Evolutionary conservation across 2,329 filamentous ascomycete species (phyloP), one percentile per base, ranked within the genome.

Genomic region (Neospermospora avenae): DNA sequence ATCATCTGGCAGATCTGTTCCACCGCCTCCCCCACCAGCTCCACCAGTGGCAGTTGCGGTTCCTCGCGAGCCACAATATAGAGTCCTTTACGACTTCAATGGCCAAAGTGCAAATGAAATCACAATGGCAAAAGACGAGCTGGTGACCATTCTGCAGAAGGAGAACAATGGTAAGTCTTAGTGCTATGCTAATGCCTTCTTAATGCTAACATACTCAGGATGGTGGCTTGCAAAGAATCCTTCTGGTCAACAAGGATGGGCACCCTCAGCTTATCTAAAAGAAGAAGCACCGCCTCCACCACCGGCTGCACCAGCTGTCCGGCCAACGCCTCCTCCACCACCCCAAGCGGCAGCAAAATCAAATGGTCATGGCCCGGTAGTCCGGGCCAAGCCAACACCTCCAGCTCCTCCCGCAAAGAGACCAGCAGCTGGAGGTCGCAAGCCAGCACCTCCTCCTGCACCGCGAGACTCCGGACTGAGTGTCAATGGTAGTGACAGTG

Each of bases 181-280:
- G 18, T 51, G 11, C 28, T 22, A 22, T 16, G 8, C 28, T 14
- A 35, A 31, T 10, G 3, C n/a, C 11, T 14, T 25, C 20, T 58
- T 51, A 13, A 22, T 52, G 60, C 76, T 80, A 73, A 81, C 44
- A 44, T 35, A 34, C 16, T 44, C 67, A 96, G 93, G 95, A 56
- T 99, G 95, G 95, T 98, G 93, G 93, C 81, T 98, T 49, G 95
- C 88, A 64, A 93, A 91, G 78, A 90, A 88, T 63, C 76, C 67
- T 5, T 68, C 68, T 4, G 84, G 84, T n/a, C 91, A 95, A 75
- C 90, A 95, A 75, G 95, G 92, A 55, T 99, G 95, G 95, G 86
- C 95, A 3, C 95, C 95, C 0, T 90, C 93, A 20, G 91, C 93
- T 20, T 99, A 99, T 71, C 88, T 99, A 8, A 89, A 98, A 76